Conservation (phyloP, 345 rosid species). For the Gossypium mustelinum region DNA sequence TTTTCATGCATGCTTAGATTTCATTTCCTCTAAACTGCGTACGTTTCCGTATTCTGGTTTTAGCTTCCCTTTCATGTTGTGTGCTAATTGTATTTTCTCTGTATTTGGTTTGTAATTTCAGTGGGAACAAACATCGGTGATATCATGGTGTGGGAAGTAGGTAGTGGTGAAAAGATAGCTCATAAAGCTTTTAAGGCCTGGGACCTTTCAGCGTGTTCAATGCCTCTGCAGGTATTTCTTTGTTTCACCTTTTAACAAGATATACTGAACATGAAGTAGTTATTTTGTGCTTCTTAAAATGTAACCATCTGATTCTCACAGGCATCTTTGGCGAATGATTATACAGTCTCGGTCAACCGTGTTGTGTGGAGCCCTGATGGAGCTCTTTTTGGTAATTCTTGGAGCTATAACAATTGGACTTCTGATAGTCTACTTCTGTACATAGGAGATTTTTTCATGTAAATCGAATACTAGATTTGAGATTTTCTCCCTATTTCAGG, state of each 20-base stretch:
- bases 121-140: constrained; percentile 85
- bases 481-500: constrained; percentile 39
- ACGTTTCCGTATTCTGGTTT: constrained; percentile 14
- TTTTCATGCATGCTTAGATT: constrained; percentile 10
- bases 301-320: constrained; percentile 22
- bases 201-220: constrained; percentile 52
- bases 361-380: constrained; percentile 94
- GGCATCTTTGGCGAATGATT: constrained; percentile 58
- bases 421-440: constrained; percentile 9
- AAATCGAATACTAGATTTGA: constrained; percentile 3
- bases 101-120: constrained; percentile 30
- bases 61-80: constrained; percentile 5
- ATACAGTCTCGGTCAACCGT: constrained; percentile 61
- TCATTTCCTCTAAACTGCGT: not conserved
- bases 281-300: constrained; percentile 2
- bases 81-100: not conserved
- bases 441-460: not conserved
- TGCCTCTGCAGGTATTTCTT: constrained; percentile 57
- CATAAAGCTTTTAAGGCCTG: constrained; percentile 58
- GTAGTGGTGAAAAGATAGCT: constrained; percentile 58
- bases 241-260: constrained; percentile 10
- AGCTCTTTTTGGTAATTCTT: constrained; percentile 57
- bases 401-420: not conserved
- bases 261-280: constrained; percentile 12
- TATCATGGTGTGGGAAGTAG: constrained; percentile 68